phyloP scores from a whole-genome alignment of 2,329 filamentous ascomycete species.

The Diaporthe destruens region DNA sequence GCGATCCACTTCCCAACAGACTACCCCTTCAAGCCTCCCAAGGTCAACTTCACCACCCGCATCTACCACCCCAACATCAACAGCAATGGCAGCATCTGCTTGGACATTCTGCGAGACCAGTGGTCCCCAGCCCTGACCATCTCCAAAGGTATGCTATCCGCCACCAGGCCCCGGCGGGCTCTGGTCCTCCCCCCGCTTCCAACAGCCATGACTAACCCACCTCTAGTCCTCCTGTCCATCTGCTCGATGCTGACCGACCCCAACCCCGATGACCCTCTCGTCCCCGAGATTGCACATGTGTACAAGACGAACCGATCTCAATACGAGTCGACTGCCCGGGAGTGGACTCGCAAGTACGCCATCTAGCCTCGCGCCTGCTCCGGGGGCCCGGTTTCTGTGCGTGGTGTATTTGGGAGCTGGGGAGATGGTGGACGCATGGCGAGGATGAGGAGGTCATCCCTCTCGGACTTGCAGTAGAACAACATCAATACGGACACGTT shows the following conservation, averaged over 20 bases:
- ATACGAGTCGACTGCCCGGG: slow-evolving; percentile 95
- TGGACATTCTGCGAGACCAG: slow-evolving; percentile 98
- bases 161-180: too few species aligned
- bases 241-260: slow-evolving; percentile 99
- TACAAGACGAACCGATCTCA: slow-evolving; percentile 98
- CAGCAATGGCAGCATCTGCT: slow-evolving; percentile 98
- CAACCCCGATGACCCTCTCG: slow-evolving; percentile 98
- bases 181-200: too few species aligned
- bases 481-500: slow-evolving; percentile 31
- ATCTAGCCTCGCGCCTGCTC: slow-evolving; percentile 67
- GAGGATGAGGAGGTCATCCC: slow-evolving; percentile 17
- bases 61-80: slow-evolving; percentile 99
- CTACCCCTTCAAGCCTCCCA: slow-evolving; percentile 99
- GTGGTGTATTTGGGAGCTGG: slow-evolving; percentile 19
- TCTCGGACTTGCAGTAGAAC: slow-evolving; percentile 33
- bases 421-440: slow-evolving; percentile 23
- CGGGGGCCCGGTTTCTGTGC: slow-evolving; percentile 10
- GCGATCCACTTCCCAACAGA: slow-evolving; percentile 99
- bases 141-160: slow-evolving; percentile 81
- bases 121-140: slow-evolving; percentile 99
- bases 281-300: slow-evolving; percentile 98
- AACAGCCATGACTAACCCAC: slow-evolving; percentile 1
- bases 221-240: slow-evolving; percentile 91
- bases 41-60: slow-evolving; percentile 99
- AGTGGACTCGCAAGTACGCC: slow-evolving; percentile 99